phyloP scores from a whole-genome alignment of 2,329 filamentous ascomycete genomes.

The Dryadomyces sulphureus region DNA sequence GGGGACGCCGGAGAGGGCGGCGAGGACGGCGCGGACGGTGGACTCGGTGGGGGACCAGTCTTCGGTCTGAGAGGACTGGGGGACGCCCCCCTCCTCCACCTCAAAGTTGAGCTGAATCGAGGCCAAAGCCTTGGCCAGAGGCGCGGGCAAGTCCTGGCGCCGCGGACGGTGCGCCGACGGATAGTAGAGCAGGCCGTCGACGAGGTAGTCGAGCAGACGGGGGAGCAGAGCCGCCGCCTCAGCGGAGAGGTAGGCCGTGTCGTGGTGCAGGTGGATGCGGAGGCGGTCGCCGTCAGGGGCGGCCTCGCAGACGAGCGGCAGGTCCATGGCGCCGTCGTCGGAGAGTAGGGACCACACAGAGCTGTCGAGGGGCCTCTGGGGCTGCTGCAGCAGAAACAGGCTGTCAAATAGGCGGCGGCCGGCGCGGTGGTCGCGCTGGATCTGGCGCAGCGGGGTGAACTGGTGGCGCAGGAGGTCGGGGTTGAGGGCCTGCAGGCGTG shows the following conservation, averaged over 20 bases:
- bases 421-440: constrained; percentile 38
- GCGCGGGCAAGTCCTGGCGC: not conserved
- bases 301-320: constrained; percentile 66
- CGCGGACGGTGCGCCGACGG: constrained; percentile 3
- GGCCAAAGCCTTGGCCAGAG: not conserved
- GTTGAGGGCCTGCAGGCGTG: constrained; percentile 23
- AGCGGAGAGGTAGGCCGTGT: constrained; percentile 16
- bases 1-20: constrained; percentile 39
- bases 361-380: constrained; percentile 38
- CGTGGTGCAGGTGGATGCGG: constrained; percentile 46
- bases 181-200: constrained; percentile 1
- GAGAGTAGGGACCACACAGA: constrained; percentile 39
- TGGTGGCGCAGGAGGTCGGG: constrained; percentile 50
- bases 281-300: constrained; percentile 44
- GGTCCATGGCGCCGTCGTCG: constrained; percentile 54
- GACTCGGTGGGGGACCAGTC: constrained; percentile 37
- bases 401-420: constrained; percentile 59
- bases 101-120: not conserved
- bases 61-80: constrained; percentile 3
- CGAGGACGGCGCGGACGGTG: constrained; percentile 39
- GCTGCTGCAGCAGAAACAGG: constrained; percentile 63
- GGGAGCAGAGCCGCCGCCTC: not conserved
- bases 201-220: constrained; percentile 8
- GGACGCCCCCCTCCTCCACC: not conserved
- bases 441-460: constrained; percentile 56